Evolutionary conservation across 352 stramenopile genomes (phyloP), one percentile per base, ranked within the genome.

Genomic region (Saprolegnia diclina): DNA sequence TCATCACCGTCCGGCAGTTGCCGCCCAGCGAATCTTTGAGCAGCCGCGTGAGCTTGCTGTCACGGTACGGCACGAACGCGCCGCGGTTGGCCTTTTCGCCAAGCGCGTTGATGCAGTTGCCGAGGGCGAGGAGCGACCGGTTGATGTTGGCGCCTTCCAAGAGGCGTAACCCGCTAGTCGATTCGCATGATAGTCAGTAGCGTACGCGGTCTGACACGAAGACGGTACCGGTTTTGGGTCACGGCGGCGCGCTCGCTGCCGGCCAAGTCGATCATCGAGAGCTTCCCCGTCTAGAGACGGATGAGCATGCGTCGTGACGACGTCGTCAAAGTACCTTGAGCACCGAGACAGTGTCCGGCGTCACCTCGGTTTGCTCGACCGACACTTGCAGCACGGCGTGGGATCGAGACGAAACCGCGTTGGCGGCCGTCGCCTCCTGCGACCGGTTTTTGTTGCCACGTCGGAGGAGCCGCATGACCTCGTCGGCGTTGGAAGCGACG

Each of bases 1-100:
- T 97, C 89, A 97, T 97, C 4, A 97, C 92, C 0, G 92, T 98
- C 13, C 92, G 87, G 70, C 92, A 97, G 71, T 97, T 97, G 1
- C 92, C 92, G 35, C 89, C 90, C 2, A 97, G 79, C 5, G 87
- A 96, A 56, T 96, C 88, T 64, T 97, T 97, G 5, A 97, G 72
- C 32, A 97, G 68, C 37, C 89, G 81, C 14, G 89, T 97, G 7
- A 97, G 72, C 69, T 97, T 97, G 50, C 74, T 89, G 71, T 96
- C 90, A 53, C 92, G 76, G 73, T 97, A 98, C 5, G 91, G 89
- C 4, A 97, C 87, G 66, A 96, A 97, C 26, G 76, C 74, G 0
- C 74, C 76, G 57, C 70, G 79, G 71, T 80, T 79, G 18, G 76
- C 76, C 42, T 92, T 94, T 56, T 96, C 87, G 1, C 85, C 87